Percentiles rank a stretch among this genome's conserved stretches.
phyloP scores from a whole-genome alignment of 2,329 filamentous ascomycete genomes.

The Sporothrix sp. region DNA sequence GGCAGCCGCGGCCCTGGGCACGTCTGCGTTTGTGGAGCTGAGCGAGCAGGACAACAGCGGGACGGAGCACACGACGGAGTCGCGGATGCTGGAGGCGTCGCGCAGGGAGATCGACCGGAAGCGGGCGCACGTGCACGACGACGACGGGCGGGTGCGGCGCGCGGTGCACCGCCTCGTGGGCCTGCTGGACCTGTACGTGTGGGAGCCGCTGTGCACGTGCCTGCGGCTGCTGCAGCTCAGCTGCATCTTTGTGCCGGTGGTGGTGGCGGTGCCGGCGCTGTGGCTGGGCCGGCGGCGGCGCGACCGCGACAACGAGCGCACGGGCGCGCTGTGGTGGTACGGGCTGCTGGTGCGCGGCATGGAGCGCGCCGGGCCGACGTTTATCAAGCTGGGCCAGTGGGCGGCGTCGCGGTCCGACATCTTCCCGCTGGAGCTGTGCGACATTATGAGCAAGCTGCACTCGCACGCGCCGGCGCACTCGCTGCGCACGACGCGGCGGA shows the following conservation, averaged over 20 bases:
- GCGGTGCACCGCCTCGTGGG: slow-evolving; percentile 51
- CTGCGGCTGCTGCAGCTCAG: slow-evolving; percentile 80
- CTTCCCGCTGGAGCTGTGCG: slow-evolving; percentile 86
- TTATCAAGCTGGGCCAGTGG: slow-evolving; percentile 99
- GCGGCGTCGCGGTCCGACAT: slow-evolving; percentile 93
- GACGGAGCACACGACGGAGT: slow-evolving; percentile 60
- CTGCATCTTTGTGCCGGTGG: slow-evolving; percentile 83
- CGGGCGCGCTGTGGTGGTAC: slow-evolving; percentile 92
- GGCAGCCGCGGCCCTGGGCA: slow-evolving; percentile 36
- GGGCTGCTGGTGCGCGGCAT: slow-evolving; percentile 75
- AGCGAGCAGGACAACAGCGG: slow-evolving; percentile 44
- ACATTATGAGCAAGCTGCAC: slow-evolving; percentile 87
- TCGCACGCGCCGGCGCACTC: slow-evolving; percentile 92
- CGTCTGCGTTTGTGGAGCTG: slow-evolving; percentile 47
- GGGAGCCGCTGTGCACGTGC: slow-evolving; percentile 80
- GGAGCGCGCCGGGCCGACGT: slow-evolving; percentile 88
- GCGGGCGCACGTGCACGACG: slow-evolving; percentile 39
- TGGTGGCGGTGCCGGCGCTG: slow-evolving; percentile 66
- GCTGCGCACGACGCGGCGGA: slow-evolving; percentile 66
- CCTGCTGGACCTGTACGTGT: slow-evolving; percentile 61
- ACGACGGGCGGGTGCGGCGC: slow-evolving; percentile 49
- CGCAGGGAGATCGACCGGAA: slow-evolving; percentile 63
- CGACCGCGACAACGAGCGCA: slow-evolving; percentile 62
- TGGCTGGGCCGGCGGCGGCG: slow-evolving; percentile 63
- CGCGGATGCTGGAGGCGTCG: slow-evolving; percentile 78